phyloP scores from a whole-genome alignment of 2,329 filamentous ascomycete species.

The Tolypocladium inflatum region DNA sequence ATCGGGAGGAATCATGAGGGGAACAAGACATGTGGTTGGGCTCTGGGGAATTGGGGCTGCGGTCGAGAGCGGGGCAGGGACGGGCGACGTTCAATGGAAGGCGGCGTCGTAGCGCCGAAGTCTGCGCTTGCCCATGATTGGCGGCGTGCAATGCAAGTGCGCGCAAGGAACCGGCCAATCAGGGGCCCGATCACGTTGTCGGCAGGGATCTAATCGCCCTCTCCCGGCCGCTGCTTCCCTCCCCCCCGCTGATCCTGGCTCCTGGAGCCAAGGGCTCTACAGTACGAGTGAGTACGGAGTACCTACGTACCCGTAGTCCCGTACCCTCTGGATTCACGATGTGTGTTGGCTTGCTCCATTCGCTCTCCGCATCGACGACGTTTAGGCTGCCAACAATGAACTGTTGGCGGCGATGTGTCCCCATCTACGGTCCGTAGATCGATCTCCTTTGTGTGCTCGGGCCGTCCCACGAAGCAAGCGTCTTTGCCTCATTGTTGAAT shows the following conservation, averaged over 20 bases:
- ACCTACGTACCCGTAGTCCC: background rate
- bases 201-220: conserved; percentile 26
- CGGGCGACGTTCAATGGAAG: conserved; percentile 19
- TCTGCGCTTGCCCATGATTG: conserved; percentile 25
- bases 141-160: conserved; percentile 16
- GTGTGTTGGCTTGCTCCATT: background rate
- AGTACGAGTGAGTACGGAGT: no score
- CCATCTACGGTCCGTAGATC: background rate
- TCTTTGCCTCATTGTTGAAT: no score
- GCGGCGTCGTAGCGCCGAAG: conserved; percentile 22
- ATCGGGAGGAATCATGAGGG: background rate
- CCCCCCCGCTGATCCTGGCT: background rate
- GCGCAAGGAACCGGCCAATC: conserved; percentile 20
- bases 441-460: background rate
- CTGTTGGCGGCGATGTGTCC: background rate
- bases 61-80: conserved; percentile 16
- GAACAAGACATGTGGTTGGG: conserved; percentile 19
- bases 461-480: background rate
- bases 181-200: conserved; percentile 20
- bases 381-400: background rate
- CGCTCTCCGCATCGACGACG: background rate
- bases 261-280: background rate
- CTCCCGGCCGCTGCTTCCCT: conserved; percentile 4
- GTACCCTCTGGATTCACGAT: background rate
- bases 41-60: conserved; percentile 10